These are phyloP conservation scores for Phlegmacium glaucopus DNA, from an alignment of 768 basidiomycete genomes.

Conservation along the genomic window DNA sequence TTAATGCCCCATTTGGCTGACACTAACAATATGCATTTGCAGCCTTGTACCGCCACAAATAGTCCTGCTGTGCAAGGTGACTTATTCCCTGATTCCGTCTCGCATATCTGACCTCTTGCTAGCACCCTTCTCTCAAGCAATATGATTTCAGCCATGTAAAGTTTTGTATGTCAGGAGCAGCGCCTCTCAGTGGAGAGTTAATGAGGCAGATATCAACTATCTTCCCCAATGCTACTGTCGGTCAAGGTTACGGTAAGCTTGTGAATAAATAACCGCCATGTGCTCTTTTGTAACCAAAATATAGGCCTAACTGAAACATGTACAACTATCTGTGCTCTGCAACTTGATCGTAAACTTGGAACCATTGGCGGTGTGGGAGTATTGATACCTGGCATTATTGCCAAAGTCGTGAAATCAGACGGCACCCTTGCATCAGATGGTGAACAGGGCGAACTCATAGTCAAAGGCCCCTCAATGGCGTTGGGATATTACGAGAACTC, in stretches of 20 bases:
- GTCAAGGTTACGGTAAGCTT: slow-evolving; percentile 56
- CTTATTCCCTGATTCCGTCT: too few relatives aligned
- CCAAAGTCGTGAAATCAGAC: slow-evolving; percentile 55
- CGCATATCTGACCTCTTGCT: slow-evolving; percentile 1
- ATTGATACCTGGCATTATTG: slow-evolving; percentile 53
- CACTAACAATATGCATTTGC: background rate
- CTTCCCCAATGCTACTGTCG: slow-evolving; percentile 57
- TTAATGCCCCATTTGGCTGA: background rate
- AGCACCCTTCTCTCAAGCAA: slow-evolving; percentile 52
- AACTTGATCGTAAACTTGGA: slow-evolving; percentile 38
- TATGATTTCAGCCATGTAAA: slow-evolving; percentile 51
- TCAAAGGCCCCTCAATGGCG: slow-evolving; percentile 59
- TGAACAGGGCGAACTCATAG: slow-evolving; percentile 60
- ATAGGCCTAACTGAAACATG: slow-evolving; percentile 64
- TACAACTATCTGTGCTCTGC: slow-evolving; percentile 47
- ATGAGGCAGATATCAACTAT: slow-evolving; percentile 40
- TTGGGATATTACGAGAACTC: slow-evolving; percentile 56
- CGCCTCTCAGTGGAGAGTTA: slow-evolving; percentile 59
- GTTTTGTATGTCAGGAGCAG: slow-evolving; percentile 56
- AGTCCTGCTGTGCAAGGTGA: slow-evolving; percentile 63
- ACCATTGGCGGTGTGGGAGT: slow-evolving; percentile 56
- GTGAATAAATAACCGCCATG: slow-evolving; percentile 1
- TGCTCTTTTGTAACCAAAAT: background rate
- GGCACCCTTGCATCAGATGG: slow-evolving; percentile 52
- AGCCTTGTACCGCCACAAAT: slow-evolving; percentile 68